phyloP scores from a whole-genome alignment of 148 eudicot species.

The Silene uniflora region DNA sequence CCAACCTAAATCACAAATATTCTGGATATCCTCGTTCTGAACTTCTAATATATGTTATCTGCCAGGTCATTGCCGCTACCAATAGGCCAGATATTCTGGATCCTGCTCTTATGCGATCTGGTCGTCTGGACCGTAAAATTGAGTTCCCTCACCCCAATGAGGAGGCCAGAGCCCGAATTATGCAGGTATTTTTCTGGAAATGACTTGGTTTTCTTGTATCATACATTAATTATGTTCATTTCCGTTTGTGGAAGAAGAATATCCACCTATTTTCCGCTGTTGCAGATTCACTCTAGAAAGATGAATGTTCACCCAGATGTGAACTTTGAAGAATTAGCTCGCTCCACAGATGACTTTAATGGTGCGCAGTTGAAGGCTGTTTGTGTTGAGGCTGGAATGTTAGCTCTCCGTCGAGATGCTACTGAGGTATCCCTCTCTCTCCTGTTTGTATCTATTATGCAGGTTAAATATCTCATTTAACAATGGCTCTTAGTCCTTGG shows the following conservation, averaged over 20 bases:
- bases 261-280: neutral
- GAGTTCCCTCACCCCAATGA: slow-evolving; percentile 98
- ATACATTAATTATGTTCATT: no score
- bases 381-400: slow-evolving; percentile 98
- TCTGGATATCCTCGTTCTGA: neutral
- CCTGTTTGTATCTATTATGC: no score
- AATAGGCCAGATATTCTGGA: slow-evolving; percentile 95
- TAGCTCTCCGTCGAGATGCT: slow-evolving; percentile 96
- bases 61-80: slow-evolving; percentile 93
- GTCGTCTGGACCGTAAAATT: slow-evolving; percentile 95
- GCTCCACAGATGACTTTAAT: slow-evolving; percentile 94
- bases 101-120: slow-evolving; percentile 98
- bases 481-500: neutral
- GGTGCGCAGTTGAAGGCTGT: slow-evolving; percentile 98
- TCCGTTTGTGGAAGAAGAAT: neutral
- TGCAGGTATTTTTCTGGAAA: slow-evolving; percentile 52
- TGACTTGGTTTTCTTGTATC: neutral
- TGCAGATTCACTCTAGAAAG: slow-evolving; percentile 94
- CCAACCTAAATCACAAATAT: neutral
- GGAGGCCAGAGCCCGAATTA: slow-evolving; percentile 93
- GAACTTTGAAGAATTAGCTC: slow-evolving; percentile 95
- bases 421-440: slow-evolving; percentile 59
- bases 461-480: no score
- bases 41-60: neutral
- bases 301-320: slow-evolving; percentile 99